These are phyloP conservation scores for Sphagnurus paluster DNA, from an alignment of 1,284 basidiomycete species.

Conservation along the genomic window DNA sequence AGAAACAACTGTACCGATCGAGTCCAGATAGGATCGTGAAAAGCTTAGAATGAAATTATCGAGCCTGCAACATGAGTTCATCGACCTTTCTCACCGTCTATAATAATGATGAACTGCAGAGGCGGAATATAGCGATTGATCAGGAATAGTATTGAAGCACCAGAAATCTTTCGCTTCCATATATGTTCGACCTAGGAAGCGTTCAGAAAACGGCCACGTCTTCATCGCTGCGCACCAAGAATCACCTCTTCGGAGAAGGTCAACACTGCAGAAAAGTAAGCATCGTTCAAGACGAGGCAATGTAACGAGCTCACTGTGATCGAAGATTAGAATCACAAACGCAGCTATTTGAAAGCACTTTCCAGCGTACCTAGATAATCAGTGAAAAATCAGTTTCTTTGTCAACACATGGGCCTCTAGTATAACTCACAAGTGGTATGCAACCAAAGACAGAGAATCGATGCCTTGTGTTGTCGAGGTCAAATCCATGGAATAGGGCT, in stretches of 20 bases:
- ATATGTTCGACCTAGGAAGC: conserved; percentile 22
- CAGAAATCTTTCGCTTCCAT: conserved; percentile 23
- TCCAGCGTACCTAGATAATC: conserved; percentile 19
- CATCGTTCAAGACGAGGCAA: too few species aligned
- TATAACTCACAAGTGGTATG: too few species aligned
- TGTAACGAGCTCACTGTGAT: conserved; percentile 22
- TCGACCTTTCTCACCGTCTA: conserved; percentile 20
- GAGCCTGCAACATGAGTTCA: not conserved
- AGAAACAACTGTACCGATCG: not conserved
- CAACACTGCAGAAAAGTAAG: conserved; percentile 16
- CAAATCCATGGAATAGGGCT: too few species aligned
- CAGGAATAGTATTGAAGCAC: conserved; percentile 24
- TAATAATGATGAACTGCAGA: conserved; percentile 25
- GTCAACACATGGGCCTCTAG: too few species aligned
- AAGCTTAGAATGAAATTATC: conserved; percentile 16
- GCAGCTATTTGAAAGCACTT: conserved; percentile 27
- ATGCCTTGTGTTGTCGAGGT: too few species aligned
- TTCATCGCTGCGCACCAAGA: not conserved
- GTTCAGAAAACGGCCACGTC: not conserved
- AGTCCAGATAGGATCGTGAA: conserved; percentile 26
- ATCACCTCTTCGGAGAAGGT: conserved; percentile 19
- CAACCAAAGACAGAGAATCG: too few species aligned
- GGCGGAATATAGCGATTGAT: conserved; percentile 27
- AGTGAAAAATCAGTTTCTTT: too few species aligned
- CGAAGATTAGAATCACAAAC: conserved; percentile 27